Evolutionary conservation across 1,284 basidiomycete species (phyloP).

Genomic region (Ceratobasidium sp.): DNA sequence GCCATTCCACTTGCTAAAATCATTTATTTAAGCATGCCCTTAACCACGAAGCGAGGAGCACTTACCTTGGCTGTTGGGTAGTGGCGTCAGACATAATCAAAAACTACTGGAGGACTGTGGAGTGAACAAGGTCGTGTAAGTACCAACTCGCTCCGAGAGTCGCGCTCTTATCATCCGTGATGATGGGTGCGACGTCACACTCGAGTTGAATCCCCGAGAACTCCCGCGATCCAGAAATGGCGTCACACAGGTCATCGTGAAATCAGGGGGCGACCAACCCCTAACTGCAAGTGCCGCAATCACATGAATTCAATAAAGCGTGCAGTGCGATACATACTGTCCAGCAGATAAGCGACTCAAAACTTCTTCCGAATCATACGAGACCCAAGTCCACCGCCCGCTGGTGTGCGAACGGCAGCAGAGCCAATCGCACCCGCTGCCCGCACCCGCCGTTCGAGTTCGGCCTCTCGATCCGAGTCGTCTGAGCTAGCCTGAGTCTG

Average conservation of each 20-base stretch:
- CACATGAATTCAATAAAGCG: too few relatives aligned
- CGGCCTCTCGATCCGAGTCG: slow-evolving; percentile 32
- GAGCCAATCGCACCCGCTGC: slow-evolving; percentile 31
- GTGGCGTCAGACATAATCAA: slow-evolving; percentile 9
- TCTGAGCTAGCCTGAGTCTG: slow-evolving; percentile 34
- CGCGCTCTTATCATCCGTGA: slow-evolving; percentile 4
- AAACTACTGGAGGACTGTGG: slow-evolving; percentile 13
- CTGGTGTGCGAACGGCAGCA: slow-evolving; percentile 31
- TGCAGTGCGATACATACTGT: neutral
- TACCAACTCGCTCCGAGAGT: too few relatives aligned
- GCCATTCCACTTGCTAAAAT: slow-evolving; percentile 44
- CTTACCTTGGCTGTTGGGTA: slow-evolving; percentile 9
- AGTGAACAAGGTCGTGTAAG: too few relatives aligned
- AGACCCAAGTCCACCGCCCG: slow-evolving; percentile 25
- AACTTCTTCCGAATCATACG: slow-evolving; percentile 30
- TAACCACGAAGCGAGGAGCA: neutral
- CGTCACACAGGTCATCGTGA: neutral
- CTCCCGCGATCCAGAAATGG: neutral
- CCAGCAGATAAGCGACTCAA: slow-evolving; percentile 9
- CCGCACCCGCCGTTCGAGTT: slow-evolving; percentile 22
- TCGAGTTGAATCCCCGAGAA: neutral
- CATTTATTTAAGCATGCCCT: slow-evolving; percentile 14
- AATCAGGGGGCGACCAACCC: too few relatives aligned
- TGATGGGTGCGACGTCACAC: neutral
- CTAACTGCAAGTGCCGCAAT: too few relatives aligned